Evolutionary conservation across 257 asterid species (phyloP).

Genomic region (Solanum sejunctum): DNA sequence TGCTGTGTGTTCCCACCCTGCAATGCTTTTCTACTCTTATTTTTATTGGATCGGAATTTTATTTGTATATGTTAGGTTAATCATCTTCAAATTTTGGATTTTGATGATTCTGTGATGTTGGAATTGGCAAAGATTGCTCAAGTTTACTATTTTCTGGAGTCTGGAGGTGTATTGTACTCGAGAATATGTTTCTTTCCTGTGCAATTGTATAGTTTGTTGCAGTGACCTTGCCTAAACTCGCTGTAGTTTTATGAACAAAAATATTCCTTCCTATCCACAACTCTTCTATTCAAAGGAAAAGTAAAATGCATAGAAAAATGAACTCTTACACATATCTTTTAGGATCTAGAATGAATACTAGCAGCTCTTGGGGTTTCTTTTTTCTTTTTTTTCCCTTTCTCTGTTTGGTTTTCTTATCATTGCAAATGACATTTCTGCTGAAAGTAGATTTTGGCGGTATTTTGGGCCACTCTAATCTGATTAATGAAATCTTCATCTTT

Average conservation of each 20-base stretch:
- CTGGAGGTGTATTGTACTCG: background rate
- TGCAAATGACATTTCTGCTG: background rate
- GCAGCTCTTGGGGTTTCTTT: background rate
- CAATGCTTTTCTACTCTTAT: background rate
- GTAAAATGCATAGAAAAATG: background rate
- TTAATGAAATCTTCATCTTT: background rate
- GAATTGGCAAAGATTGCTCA: background rate
- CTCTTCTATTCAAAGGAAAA: background rate
- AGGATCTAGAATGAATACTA: background rate
- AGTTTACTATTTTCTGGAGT: background rate
- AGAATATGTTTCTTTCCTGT: background rate
- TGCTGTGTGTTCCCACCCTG: background rate
- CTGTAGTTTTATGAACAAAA: background rate
- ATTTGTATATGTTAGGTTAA: background rate
- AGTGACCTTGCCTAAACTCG: background rate
- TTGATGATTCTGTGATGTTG: background rate
- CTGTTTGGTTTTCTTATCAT: background rate
- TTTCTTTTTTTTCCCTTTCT: background rate
- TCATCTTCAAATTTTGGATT: background rate
- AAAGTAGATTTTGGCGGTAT: background rate
- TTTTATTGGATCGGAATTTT: background rate
- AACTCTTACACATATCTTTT: background rate
- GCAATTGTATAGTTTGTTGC: background rate
- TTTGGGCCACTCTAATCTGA: background rate
- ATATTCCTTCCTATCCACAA: background rate